phyloP scores from a whole-genome alignment of 2,329 filamentous ascomycete species.

The Xylaria sp. region DNA sequence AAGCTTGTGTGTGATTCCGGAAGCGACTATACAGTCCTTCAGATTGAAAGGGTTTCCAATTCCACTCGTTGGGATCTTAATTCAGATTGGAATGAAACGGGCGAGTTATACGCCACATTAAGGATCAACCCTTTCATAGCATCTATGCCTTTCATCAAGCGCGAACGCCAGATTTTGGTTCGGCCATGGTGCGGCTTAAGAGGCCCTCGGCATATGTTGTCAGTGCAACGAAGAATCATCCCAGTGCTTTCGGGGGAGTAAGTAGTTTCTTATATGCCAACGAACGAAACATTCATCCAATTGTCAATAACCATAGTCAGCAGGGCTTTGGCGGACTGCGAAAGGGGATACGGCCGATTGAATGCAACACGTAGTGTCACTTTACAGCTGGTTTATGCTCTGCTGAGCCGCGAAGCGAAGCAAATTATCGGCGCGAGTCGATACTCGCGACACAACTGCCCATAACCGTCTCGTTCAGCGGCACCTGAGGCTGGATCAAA shows the following conservation, averaged over 20 bases:
- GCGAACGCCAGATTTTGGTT: neutral
- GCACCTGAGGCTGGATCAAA: neutral
- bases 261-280: neutral
- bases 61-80: neutral
- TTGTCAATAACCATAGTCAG: neutral
- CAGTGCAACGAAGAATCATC: neutral
- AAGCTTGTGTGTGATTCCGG: neutral
- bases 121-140: neutral
- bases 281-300: neutral
- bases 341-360: neutral
- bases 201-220: neutral
- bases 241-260: neutral
- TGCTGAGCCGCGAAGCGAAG: neutral
- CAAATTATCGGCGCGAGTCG: neutral
- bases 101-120: neutral
- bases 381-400: neutral
- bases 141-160: neutral
- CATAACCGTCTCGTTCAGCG: neutral
- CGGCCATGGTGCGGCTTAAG: neutral
- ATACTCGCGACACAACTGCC: neutral
- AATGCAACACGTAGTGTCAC: neutral
- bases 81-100: neutral
- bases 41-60: neutral
- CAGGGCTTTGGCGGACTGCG: neutral
- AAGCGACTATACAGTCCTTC: neutral